phyloP scores from a whole-genome alignment of 2,329 filamentous ascomycete species.

The Trichophyton simii region DNA sequence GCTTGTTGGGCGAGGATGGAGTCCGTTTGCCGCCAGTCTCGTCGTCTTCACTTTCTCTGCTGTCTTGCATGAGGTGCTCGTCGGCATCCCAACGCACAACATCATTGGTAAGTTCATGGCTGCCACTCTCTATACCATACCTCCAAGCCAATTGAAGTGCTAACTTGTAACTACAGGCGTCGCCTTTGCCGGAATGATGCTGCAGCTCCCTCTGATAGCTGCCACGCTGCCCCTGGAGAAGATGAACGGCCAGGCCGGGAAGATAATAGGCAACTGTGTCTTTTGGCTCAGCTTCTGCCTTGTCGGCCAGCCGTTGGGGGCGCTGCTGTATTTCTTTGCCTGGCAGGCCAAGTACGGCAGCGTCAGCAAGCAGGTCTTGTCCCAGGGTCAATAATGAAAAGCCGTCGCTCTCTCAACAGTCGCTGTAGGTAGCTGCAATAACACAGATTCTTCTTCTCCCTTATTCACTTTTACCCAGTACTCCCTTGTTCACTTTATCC shows the following conservation, averaged over 20 bases:
- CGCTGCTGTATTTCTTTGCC: slow-evolving; percentile 89
- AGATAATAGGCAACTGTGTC: slow-evolving; percentile 76
- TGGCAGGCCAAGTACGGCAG: slow-evolving; percentile 97
- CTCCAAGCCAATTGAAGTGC: neutral
- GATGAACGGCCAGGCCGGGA: slow-evolving; percentile 61
- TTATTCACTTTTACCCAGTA: too few relatives aligned
- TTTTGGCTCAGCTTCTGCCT: slow-evolving; percentile 97
- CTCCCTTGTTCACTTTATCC: too few relatives aligned
- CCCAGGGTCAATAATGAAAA: neutral
- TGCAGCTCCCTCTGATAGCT: slow-evolving; percentile 78
- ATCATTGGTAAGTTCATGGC: slow-evolving; percentile 53
- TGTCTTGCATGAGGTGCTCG: slow-evolving; percentile 78
- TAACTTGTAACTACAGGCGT: slow-evolving; percentile 46
- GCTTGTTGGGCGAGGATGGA: slow-evolving; percentile 72
- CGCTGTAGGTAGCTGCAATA: neutral
- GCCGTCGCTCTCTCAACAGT: neutral
- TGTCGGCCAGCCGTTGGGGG: slow-evolving; percentile 85
- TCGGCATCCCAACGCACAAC: slow-evolving; percentile 90
- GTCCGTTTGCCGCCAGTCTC: slow-evolving; percentile 55
- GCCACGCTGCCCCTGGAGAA: slow-evolving; percentile 69
- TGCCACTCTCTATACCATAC: neutral
- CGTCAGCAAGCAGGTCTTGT: slow-evolving; percentile 39
- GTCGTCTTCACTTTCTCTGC: slow-evolving; percentile 82
- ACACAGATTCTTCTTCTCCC: neutral
- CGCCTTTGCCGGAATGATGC: slow-evolving; percentile 85